These are phyloP conservation scores for Striga hermonthica DNA, from an alignment of 305 asterid genomes.

Conservation along the genomic window DNA sequence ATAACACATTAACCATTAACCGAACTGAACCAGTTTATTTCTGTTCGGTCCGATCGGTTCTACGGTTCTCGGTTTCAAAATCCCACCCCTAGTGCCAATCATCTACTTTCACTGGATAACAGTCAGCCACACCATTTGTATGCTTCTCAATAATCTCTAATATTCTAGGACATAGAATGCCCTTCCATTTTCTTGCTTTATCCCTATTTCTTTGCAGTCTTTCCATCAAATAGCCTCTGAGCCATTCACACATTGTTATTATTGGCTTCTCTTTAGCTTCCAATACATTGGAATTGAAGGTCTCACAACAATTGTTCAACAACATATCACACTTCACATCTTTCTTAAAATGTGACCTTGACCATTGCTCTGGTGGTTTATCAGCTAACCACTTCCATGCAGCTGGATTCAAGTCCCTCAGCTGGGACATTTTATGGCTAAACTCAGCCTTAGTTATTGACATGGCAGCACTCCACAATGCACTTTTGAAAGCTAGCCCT, in stretches of 20 bases:
- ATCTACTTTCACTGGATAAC: too few relatives aligned
- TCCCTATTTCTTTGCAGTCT: neutral
- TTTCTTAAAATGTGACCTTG: neutral
- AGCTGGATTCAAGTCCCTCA: neutral
- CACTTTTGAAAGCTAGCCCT: neutral
- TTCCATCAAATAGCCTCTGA: neutral
- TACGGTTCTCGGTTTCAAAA: too few relatives aligned
- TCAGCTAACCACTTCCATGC: neutral
- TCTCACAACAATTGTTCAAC: neutral
- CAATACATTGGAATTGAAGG: neutral
- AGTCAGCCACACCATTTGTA: too few relatives aligned
- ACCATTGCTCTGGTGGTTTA: neutral
- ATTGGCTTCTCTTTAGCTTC: neutral
- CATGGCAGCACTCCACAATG: neutral
- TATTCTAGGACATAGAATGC: neutral
- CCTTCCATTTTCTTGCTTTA: constrained; percentile 4
- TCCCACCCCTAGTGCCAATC: too few relatives aligned
- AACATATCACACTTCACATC: neutral
- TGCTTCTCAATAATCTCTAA: too few relatives aligned
- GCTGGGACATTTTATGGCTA: neutral
- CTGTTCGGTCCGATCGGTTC: too few relatives aligned
- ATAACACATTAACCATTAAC: too few relatives aligned
- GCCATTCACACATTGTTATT: neutral
- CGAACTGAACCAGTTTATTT: too few relatives aligned
- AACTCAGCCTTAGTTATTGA: neutral